A percentile compares a stretch with the other conserved stretches of the same genome.
Conservation (phyloP, 306 rosid species). For the Fragaria vesca region DNA sequence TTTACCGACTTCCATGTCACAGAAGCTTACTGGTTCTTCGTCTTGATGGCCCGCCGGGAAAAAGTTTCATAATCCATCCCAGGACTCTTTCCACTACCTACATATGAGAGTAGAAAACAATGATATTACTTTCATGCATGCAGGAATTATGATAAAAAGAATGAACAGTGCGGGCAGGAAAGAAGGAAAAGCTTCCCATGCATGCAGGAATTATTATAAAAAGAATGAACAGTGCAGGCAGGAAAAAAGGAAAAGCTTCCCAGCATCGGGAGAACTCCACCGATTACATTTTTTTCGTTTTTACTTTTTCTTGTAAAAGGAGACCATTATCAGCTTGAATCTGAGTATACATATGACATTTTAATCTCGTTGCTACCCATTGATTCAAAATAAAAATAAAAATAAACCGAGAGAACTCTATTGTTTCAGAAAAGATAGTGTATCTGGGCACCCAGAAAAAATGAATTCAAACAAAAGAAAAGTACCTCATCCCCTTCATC, state of each 20-base stretch:
- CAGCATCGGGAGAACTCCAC: neutral
- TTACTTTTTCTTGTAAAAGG: neutral
- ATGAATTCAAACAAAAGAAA: neutral
- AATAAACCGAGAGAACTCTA: neutral
- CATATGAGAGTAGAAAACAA: neutral
- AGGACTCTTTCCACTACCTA: conserved; percentile 96
- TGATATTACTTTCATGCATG: neutral
- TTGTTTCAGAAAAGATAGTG: neutral
- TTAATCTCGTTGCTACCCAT: no score
- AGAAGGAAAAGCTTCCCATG: neutral
- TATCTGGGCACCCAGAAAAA: neutral
- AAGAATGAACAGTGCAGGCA: neutral
- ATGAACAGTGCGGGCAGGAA: neutral
- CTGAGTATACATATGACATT: neutral
- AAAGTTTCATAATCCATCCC: conserved; percentile 99
- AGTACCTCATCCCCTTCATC: conserved; percentile 98
- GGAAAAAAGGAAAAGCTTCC: neutral
- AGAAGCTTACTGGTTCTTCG: conserved; percentile 93
- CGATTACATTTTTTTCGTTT: neutral
- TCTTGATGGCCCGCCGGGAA: conserved; percentile 90
- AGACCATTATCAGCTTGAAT: conserved; percentile 2
- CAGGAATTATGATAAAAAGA: neutral
- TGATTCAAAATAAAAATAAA: neutral
- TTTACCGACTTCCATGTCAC: conserved; percentile 39
- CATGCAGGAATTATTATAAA: no score